Conservation (phyloP, 306 rosid genomes). For the Hippophae gyantsensis region DNA sequence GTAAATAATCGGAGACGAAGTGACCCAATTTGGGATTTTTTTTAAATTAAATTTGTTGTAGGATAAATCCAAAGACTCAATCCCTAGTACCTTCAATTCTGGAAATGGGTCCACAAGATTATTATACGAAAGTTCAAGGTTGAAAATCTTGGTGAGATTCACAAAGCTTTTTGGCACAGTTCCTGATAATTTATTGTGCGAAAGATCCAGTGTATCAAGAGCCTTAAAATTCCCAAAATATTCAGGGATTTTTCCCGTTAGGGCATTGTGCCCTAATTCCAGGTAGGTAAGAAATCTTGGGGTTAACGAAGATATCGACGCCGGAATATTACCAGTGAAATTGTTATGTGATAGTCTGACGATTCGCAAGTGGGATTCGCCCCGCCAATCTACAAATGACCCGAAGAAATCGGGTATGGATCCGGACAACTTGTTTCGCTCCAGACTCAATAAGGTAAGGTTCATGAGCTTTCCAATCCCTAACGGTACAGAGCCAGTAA, state of each 20-base stretch:
- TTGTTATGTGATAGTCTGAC: conserved; percentile 46
- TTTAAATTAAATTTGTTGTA: conserved; percentile 49
- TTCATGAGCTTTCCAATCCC: conserved; percentile 30
- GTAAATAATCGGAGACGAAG: conserved; percentile 67
- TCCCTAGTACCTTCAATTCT: conserved; percentile 61
- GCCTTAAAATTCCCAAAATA: conserved; percentile 67
- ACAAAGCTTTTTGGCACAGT: conserved; percentile 48
- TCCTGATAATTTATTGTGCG: conserved; percentile 47
- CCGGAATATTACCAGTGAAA: conserved; percentile 54
- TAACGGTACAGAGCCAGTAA: conserved; percentile 42
- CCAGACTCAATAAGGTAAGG: conserved; percentile 31
- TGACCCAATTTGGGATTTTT: conserved; percentile 68
- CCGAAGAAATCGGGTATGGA: conserved; percentile 50
- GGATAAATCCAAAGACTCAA: conserved; percentile 71
- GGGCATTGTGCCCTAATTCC: conserved; percentile 49
- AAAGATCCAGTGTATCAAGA: conserved; percentile 57
- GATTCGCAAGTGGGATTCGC: conserved; percentile 22
- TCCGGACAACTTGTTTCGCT: conserved; percentile 50
- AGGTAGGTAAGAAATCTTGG: conserved; percentile 29
- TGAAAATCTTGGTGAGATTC: conserved; percentile 78
- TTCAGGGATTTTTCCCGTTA: conserved; percentile 59
- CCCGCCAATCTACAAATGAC: conserved; percentile 8
- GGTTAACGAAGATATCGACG: conserved; percentile 47
- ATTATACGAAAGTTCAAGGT: conserved; percentile 61
- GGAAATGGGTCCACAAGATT: conserved; percentile 73